Conservation (phyloP, 1,139 yeast species). For the Scheffersomyces insectosa region DNA sequence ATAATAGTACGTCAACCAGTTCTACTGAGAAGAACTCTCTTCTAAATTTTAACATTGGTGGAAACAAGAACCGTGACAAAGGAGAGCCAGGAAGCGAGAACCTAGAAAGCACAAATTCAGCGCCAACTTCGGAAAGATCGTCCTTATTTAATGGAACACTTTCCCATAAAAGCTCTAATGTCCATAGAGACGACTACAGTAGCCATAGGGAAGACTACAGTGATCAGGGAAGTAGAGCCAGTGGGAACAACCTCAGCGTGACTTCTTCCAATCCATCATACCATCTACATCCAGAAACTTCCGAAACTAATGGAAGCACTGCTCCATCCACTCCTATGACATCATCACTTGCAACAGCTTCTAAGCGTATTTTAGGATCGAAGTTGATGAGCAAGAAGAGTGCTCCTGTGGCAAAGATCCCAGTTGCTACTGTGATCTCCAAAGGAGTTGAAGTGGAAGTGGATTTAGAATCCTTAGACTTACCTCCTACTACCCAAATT, state of each 20-base stretch:
- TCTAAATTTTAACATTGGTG: conserved; percentile 5
- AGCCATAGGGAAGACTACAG: neutral
- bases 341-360: conserved; percentile 34
- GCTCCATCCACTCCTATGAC: conserved; percentile 1
- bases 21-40: conserved; percentile 15
- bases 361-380: conserved; percentile 43
- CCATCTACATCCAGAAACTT: neutral
- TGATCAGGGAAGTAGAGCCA: neutral
- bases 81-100: neutral
- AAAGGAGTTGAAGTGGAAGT: conserved; percentile 44
- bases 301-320: neutral
- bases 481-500: conserved; percentile 43
- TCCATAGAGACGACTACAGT: neutral
- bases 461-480: conserved; percentile 40
- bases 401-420: conserved; percentile 11
- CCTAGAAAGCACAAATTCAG: neutral
- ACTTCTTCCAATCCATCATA: conserved; percentile 4
- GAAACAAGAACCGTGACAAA: neutral
- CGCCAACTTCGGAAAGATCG: neutral
- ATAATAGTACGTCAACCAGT: conserved; percentile 7
- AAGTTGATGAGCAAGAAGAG: conserved; percentile 31
- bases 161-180: neutral
- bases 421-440: conserved; percentile 26
- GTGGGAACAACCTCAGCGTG: conserved; percentile 4
- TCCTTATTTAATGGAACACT: neutral